phyloP scores from a whole-genome alignment of 257 asterid genomes.

The Nicotiana tomentosiformis region DNA sequence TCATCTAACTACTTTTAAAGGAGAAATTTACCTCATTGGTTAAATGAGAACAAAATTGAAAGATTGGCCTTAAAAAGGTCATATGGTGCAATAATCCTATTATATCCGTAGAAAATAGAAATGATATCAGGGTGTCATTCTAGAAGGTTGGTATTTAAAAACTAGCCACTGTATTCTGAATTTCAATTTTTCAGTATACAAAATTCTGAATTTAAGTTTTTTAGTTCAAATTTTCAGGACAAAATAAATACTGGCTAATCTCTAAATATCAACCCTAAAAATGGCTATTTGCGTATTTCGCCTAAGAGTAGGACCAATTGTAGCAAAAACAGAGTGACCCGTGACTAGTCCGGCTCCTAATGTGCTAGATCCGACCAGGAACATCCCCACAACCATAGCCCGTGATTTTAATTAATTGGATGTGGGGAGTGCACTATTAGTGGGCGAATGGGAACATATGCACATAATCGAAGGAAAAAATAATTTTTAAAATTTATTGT shows the following conservation, averaged over 20 bases:
- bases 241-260: no score
- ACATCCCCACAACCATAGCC: neutral
- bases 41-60: neutral
- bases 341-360: neutral
- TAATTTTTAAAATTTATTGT: no score
- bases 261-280: no score
- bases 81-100: neutral
- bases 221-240: no score
- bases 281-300: neutral
- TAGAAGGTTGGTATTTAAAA: no score
- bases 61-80: neutral
- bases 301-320: neutral
- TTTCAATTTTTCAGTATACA: no score
- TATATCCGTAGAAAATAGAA: neutral
- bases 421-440: neutral
- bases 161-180: no score
- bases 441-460: neutral
- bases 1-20: no score
- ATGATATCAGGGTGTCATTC: no score
- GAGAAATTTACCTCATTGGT: neutral
- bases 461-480: neutral
- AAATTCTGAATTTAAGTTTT: no score
- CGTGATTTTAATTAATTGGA: neutral
- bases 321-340: neutral
- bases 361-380: neutral